phyloP scores from a whole-genome alignment of 1,284 basidiomycete species.

The Fomitopsis betulina region DNA sequence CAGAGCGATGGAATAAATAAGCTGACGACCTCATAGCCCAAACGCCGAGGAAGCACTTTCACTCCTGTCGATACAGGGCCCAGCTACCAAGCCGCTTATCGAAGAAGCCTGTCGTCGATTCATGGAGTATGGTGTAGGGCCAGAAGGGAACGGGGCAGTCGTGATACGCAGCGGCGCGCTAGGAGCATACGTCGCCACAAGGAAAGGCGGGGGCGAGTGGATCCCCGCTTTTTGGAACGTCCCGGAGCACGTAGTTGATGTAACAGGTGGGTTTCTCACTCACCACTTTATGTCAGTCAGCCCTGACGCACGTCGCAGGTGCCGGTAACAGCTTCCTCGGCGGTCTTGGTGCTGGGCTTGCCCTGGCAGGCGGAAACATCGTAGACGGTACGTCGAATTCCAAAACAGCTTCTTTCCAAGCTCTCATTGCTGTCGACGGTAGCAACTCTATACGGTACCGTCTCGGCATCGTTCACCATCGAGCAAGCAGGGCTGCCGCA shows the following conservation, averaged over 20 bases:
- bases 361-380: constrained; percentile 52
- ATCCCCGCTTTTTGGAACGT: constrained; percentile 73
- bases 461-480: constrained; percentile 81
- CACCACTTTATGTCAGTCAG: neutral
- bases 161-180: constrained; percentile 76
- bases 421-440: constrained; percentile 6
- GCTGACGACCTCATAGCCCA: constrained; percentile 44
- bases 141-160: constrained; percentile 46
- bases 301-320: constrained; percentile 36
- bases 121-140: constrained; percentile 52
- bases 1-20: neutral
- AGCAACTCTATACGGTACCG: constrained; percentile 70
- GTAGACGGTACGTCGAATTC: constrained; percentile 48
- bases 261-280: constrained; percentile 57
- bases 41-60: constrained; percentile 74
- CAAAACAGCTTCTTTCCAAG: neutral
- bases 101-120: constrained; percentile 61
- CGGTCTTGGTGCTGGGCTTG: constrained; percentile 73
- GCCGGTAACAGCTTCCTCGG: constrained; percentile 89
- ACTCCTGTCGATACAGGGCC: constrained; percentile 50
- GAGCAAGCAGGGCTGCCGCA: constrained; percentile 77
- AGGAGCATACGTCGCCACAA: constrained; percentile 66
- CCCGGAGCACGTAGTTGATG: constrained; percentile 63
- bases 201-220: constrained; percentile 51
- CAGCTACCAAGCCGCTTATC: constrained; percentile 45